Conservation (phyloP, 768 basidiomycete genomes). For the Phylloporus arenicola region DNA sequence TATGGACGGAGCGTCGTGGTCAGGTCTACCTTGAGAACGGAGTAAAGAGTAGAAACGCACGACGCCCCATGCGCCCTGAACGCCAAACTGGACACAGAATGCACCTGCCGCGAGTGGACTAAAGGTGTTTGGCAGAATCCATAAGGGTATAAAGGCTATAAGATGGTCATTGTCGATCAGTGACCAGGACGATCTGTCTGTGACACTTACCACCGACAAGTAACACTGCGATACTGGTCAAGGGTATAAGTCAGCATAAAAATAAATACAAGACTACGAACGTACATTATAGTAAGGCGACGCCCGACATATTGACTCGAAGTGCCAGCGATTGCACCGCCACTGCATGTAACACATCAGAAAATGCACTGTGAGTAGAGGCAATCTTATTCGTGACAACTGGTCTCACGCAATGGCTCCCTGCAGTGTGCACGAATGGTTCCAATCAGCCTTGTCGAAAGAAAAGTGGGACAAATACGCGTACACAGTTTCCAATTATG, state of each 20-base stretch:
- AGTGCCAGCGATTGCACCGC: constrained; percentile 67
- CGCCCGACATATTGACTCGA: constrained; percentile 74
- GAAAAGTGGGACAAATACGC: constrained; percentile 12
- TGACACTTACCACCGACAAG: constrained; percentile 31
- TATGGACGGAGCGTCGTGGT: constrained; percentile 5
- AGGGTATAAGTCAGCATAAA: constrained; percentile 1
- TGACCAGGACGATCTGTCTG: neutral
- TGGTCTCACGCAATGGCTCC: constrained; percentile 42
- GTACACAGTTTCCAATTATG: constrained; percentile 72
- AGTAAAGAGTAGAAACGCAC: constrained; percentile 37
- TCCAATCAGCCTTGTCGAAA: neutral
- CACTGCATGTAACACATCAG: constrained; percentile 27
- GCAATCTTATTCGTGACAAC: constrained; percentile 4
- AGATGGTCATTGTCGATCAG: neutral
- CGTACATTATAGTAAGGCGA: constrained; percentile 62
- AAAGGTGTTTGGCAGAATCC: constrained; percentile 75
- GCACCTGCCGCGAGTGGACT: constrained; percentile 70
- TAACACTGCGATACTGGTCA: constrained; percentile 14
- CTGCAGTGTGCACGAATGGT: constrained; percentile 13
- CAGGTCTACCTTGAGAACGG: neutral
- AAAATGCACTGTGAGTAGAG: neutral
- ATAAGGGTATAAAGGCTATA: constrained; percentile 62
- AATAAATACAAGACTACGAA: neutral
- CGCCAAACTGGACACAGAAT: constrained; percentile 81
- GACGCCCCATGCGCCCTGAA: constrained; percentile 89